Evolutionary conservation across 352 stramenopile species (phyloP), one percentile per base, ranked within the genome.

Genomic region (Phytophthora idaei): DNA sequence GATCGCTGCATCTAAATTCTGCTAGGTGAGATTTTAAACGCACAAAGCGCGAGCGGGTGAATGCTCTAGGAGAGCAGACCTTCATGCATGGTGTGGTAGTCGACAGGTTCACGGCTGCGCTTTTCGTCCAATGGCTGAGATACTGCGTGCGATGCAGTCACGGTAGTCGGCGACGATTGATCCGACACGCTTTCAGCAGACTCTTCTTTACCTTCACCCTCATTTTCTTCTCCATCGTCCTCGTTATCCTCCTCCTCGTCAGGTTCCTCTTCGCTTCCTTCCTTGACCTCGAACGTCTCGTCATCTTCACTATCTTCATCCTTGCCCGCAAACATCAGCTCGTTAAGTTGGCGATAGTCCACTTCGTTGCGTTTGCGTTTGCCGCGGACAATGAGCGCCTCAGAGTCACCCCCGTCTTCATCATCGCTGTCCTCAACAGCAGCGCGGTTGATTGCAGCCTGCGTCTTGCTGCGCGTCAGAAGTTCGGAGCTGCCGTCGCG

Each of bases 331-430:
- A 94, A 96, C 67, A 96, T 79, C 29, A 87, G 49, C 51, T 87
- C 80, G 57, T 96, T 94, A 11, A 96, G 77, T 41, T 79, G 67
- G n/a, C 78, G 85, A 54, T 96, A 96, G 71, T 96, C 77, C 12
- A 96, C 88, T 2, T 78, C 71, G 14, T 73, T 90, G 15, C 88
- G 83, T 74, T 93, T 93, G 41, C 88, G 83, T 62, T 96, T 96
- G 48, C 86, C 82, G 21, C 74, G 69, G 4, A 93, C 32, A 57
- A 93, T 90, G 37, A 91, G 60, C 4, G 49, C 42, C 54, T 75
- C 72, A 4, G 71, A 57, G 7, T 57, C 70, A 15, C 77, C 60
- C 4, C 39, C 55, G 28, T 68, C 44, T 14, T 61, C 54, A 32
- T 32, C 51, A 29, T 61, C 21, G 15, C 51, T 57, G 11, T 70